Evolutionary conservation across 306 rosid species (phyloP).

Genomic region (Medicago truncatula): MtrunA17r5.0-ANR NC_053042.1:39227501-39228000

Average conservation of each 20-base stretch:
- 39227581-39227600: conserved; percentile 30
- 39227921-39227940: not conserved
- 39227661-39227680: conserved; percentile 76
- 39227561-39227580: conserved; percentile 25
- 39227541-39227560: conserved; percentile 25
- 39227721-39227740: conserved; percentile 89
- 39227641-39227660: conserved; percentile 89
- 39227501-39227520: conserved; percentile 14
- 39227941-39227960: not conserved
- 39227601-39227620: conserved; percentile 81
- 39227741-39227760: conserved; percentile 96
- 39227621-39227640: conserved; percentile 92
- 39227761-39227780: conserved; percentile 73
- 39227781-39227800: not conserved
- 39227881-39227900: conserved; percentile 20
- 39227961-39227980: not conserved
- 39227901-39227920: not conserved
- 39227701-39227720: conserved; percentile 95
- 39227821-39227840: not conserved
- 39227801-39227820: not conserved
- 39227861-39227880: conserved; percentile 7
- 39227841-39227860: conserved; percentile 31
- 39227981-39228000: not conserved
- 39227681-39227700: conserved; percentile 72
- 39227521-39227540: conserved; percentile 26